These are phyloP conservation scores for Phytophthora colocasiae DNA, from an alignment of 352 stramenopile species.

Conservation along the genomic window DNA sequence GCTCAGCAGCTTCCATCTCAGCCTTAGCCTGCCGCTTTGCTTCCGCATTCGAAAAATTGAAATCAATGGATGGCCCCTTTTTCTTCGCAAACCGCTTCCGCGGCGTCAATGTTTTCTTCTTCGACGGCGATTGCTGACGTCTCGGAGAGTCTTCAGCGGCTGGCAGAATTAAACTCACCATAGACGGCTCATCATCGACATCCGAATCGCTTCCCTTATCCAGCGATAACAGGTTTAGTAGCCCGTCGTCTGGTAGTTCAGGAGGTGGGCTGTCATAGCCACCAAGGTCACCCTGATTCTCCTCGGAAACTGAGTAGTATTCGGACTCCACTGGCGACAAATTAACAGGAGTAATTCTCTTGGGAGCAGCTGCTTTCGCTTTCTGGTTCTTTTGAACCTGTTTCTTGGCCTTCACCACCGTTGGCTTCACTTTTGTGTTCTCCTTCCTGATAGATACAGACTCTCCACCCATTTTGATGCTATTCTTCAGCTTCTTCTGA, in stretches of 20 bases:
- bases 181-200: constrained; percentile 45
- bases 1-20: constrained; percentile 28
- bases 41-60: constrained; percentile 60
- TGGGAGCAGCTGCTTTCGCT: constrained; percentile 12
- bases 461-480: constrained; percentile 25
- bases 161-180: constrained; percentile 63
- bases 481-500: constrained; percentile 13
- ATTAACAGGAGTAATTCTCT: constrained; percentile 28
- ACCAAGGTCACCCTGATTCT: constrained; percentile 28
- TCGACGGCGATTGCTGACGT: constrained; percentile 22
- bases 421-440: constrained; percentile 11
- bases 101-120: constrained; percentile 33
- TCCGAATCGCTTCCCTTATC: constrained; percentile 67
- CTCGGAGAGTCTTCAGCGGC: constrained; percentile 38
- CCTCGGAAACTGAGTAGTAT: constrained; percentile 16
- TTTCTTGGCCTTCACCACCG: constrained; percentile 12
- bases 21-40: constrained; percentile 41
- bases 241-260: constrained; percentile 47
- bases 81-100: constrained; percentile 40
- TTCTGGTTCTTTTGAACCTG: constrained; percentile 15
- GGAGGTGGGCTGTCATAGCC: constrained; percentile 29
- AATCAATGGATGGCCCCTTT: constrained; percentile 41
- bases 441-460: constrained; percentile 7
- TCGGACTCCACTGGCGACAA: constrained; percentile 20
- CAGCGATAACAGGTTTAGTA: constrained; percentile 61